Conservation (phyloP, 1,139 yeast species). For the Scheffersomyces quercinus region DNA sequence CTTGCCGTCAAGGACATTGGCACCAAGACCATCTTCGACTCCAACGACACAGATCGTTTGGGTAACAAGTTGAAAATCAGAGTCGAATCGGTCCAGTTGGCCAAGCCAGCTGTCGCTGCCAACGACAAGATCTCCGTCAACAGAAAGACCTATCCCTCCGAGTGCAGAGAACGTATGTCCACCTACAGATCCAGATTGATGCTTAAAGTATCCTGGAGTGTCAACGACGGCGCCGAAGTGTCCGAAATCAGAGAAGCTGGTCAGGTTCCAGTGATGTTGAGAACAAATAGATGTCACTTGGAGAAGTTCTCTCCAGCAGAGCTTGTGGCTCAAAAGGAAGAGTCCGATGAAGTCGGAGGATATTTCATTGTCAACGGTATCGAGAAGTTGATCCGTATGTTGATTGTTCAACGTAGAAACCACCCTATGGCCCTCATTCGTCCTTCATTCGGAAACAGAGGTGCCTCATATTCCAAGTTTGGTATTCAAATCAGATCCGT, state of each 20-base stretch:
- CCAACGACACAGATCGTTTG: constrained; percentile 62
- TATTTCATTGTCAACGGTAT: constrained; percentile 96
- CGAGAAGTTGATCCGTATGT: constrained; percentile 94
- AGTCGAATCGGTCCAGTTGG: constrained; percentile 82
- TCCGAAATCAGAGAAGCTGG: constrained; percentile 91
- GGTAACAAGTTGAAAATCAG: constrained; percentile 83
- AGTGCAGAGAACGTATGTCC: constrained; percentile 86
- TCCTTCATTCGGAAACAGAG: constrained; percentile 93
- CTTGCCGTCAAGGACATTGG: constrained; percentile 90
- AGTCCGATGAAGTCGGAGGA: constrained; percentile 95
- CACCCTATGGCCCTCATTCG: constrained; percentile 98
- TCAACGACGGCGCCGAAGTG: constrained; percentile 82
- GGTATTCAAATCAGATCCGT: constrained; percentile 96
- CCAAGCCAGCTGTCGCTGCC: constrained; percentile 75
- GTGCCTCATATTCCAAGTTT: constrained; percentile 80
- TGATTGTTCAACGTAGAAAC: constrained; percentile 95
- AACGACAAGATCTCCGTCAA: constrained; percentile 79
- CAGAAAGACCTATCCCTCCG: constrained; percentile 82
- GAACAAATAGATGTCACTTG: constrained; percentile 87
- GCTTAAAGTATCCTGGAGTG: constrained; percentile 78
- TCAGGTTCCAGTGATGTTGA: constrained; percentile 85
- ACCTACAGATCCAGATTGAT: constrained; percentile 73
- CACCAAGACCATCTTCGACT: constrained; percentile 77
- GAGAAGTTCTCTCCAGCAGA: constrained; percentile 80
- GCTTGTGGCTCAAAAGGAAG: constrained; percentile 78